A percentile compares a stretch with the other conserved stretches of the same genome.
These are phyloP conservation scores for Trypanosoma melophagium DNA, from an alignment of 208 protist species.

Conservation along the genomic window DNA sequence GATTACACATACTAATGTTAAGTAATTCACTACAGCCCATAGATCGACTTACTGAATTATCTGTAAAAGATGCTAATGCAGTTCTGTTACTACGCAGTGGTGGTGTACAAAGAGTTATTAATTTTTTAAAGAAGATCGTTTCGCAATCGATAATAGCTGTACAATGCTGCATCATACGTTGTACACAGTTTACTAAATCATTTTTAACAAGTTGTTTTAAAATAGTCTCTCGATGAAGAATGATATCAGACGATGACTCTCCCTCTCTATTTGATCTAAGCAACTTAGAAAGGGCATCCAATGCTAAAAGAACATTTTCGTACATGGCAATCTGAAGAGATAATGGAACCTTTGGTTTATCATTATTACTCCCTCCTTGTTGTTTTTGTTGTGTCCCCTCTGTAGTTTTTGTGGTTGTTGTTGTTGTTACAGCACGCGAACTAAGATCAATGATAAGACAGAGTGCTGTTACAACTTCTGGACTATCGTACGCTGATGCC, in stretches of 20 bases:
- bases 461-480: conserved; percentile 53
- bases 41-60: not conserved
- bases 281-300: conserved; percentile 12
- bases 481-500: conserved; percentile 46
- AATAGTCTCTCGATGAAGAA: conserved; percentile 16
- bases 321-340: conserved; percentile 54
- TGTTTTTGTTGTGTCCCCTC: not conserved
- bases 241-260: not conserved
- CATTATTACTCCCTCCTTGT: not conserved
- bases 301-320: conserved; percentile 63
- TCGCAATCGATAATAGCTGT: conserved; percentile 18
- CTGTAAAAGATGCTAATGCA: not conserved
- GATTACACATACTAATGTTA: conserved; percentile 2
- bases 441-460: conserved; percentile 32
- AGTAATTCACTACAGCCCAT: not conserved
- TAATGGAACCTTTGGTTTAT: conserved; percentile 1
- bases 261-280: not conserved
- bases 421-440: conserved; percentile 7
- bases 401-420: not conserved
- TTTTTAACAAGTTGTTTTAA: conserved; percentile 35
- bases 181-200: conserved; percentile 25
- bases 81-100: not conserved
- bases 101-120: conserved; percentile 21
- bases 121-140: conserved; percentile 4
- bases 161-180: conserved; percentile 12